These are phyloP conservation scores for Aureobasidium sp. DNA, from an alignment of 2,329 filamentous ascomycete species.

Conservation along the genomic window DNA sequence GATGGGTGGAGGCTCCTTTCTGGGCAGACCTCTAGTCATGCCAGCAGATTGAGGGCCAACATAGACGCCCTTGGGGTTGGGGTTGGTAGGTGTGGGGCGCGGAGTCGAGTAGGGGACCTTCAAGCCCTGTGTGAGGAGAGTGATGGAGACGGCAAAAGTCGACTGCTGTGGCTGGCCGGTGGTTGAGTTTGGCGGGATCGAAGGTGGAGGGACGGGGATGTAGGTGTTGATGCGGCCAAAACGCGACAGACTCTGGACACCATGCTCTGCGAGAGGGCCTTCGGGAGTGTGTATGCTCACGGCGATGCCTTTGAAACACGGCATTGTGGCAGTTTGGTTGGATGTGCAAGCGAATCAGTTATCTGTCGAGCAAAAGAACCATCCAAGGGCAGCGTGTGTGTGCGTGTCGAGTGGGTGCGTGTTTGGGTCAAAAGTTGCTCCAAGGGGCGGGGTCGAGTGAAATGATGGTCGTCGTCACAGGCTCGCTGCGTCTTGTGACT, in stretches of 20 bases:
- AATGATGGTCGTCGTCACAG: background rate
- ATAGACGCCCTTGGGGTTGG: conserved; percentile 71
- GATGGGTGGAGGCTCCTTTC: conserved; percentile 39
- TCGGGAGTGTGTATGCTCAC: conserved; percentile 86
- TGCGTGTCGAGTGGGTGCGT: background rate
- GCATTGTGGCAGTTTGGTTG: conserved; percentile 46
- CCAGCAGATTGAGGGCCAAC: conserved; percentile 46
- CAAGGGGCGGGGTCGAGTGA: conserved; percentile 7
- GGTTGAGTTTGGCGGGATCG: conserved; percentile 56
- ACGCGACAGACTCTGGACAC: conserved; percentile 87
- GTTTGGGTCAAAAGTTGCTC: background rate
- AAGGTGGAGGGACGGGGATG: conserved; percentile 87
- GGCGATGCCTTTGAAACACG: conserved; percentile 98
- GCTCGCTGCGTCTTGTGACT: background rate
- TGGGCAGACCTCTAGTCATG: conserved; percentile 45
- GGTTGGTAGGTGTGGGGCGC: conserved; percentile 66
- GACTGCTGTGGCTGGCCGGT: conserved; percentile 79
- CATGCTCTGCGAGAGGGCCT: conserved; percentile 80
- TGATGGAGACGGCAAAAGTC: conserved; percentile 97
- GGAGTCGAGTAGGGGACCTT: conserved; percentile 89
- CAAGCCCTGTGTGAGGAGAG: conserved; percentile 78
- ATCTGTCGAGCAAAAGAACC: background rate
- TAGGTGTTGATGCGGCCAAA: conserved; percentile 91
- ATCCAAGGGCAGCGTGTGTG: background rate
- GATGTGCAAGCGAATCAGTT: background rate